phyloP scores from a whole-genome alignment of 2,329 filamentous ascomycete genomes.

The Nemania diffusa region DNA sequence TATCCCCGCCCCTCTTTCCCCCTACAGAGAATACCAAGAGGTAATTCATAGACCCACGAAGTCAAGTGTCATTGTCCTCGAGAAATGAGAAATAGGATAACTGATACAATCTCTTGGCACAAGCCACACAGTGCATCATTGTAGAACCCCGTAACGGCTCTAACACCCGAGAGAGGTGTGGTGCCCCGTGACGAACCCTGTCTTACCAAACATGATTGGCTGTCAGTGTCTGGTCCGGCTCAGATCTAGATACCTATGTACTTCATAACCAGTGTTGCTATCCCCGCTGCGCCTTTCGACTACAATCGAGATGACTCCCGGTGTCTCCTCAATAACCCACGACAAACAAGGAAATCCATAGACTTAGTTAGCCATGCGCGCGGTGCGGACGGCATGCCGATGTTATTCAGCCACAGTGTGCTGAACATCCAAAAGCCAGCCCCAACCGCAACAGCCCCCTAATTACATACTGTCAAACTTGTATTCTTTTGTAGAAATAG shows the following conservation, averaged over 20 bases:
- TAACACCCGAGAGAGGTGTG: not conserved
- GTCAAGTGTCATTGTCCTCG: not conserved
- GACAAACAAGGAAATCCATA: not conserved
- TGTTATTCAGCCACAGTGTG: not conserved
- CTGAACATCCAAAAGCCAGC: not conserved
- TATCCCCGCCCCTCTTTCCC: no score
- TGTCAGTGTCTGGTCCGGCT: not conserved
- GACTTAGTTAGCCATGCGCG: no score
- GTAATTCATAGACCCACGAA: not conserved
- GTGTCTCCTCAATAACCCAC: not conserved
- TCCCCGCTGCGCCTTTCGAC: constrained; percentile 18
- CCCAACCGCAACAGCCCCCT: not conserved
- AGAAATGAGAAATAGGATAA: not conserved
- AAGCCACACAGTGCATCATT: not conserved
- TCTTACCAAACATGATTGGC: not conserved
- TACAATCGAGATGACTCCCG: constrained; percentile 21
- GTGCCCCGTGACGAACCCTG: not conserved
- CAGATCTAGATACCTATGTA: not conserved
- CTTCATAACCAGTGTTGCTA: not conserved
- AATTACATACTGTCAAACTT: not conserved
- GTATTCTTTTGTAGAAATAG: not conserved
- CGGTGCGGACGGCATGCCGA: not conserved
- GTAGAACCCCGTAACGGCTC: not conserved
- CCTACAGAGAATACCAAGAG: not conserved
- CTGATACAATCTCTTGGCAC: not conserved